phyloP scores from a whole-genome alignment of 768 basidiomycete genomes.

The Thelephora aurantiotincta region DNA sequence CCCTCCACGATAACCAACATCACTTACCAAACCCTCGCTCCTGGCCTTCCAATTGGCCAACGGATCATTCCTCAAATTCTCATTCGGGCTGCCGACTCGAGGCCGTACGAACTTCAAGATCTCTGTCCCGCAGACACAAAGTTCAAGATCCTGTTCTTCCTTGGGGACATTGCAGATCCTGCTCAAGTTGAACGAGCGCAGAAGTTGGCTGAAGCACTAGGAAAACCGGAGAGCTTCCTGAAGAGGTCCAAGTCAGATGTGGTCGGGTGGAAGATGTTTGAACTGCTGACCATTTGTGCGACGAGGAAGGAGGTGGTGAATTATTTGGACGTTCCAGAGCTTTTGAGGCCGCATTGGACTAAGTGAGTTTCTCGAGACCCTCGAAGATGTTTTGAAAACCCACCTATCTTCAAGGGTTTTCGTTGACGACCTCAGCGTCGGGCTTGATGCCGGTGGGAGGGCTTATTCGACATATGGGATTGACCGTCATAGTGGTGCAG shows the following conservation, averaged over 20 bases:
- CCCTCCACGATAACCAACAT: constrained; percentile 24
- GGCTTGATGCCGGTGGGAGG: constrained; percentile 30
- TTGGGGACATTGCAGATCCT: constrained; percentile 20
- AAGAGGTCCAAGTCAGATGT: not conserved
- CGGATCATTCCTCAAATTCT: constrained; percentile 34
- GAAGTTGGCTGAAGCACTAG: constrained; percentile 10
- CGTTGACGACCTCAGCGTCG: constrained; percentile 39
- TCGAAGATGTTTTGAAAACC: not conserved
- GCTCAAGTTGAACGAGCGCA: constrained; percentile 10
- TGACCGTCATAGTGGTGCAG: constrained; percentile 24
- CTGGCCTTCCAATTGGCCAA: constrained; percentile 30
- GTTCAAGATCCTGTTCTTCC: constrained; percentile 35
- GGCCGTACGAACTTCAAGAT: constrained; percentile 35
- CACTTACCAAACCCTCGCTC: constrained; percentile 22
- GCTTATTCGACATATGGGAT: constrained; percentile 47
- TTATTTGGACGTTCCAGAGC: constrained; percentile 30
- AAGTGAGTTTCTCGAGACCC: constrained; percentile 25
- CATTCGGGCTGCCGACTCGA: constrained; percentile 31
- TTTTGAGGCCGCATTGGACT: constrained; percentile 43
- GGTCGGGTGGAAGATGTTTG: constrained; percentile 24
- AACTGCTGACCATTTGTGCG: constrained; percentile 26
- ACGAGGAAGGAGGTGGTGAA: constrained; percentile 24
- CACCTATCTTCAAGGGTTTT: constrained; percentile 29
- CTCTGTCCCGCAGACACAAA: constrained; percentile 31
- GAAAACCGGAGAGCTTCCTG: constrained; percentile 9